Base-by-base conservation (phyloP, 257 asterid species). In the Capsicum rhomboideum region DNA sequence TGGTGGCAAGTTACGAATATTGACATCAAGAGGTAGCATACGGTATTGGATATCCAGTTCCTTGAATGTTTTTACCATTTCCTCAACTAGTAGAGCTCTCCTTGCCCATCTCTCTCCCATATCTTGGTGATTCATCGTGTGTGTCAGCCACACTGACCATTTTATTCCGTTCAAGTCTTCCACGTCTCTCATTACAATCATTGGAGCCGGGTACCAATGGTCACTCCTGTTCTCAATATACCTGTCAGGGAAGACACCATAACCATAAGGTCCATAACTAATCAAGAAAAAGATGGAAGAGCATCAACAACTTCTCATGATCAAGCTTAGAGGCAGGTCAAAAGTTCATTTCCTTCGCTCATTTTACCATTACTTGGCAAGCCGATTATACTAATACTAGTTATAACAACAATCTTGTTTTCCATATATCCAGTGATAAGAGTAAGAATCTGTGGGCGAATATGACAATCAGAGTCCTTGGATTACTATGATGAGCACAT, bases 41-140 rank as follows among this genome's bases (percentile, higher is more conserved):
- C 98, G 93, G 61, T 91, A 95, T 78, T 97, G 96, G 20, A 97
- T 93, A 49, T 93, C 96, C 8, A 97, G 98, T 54, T 93, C 98
- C 85, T 89, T 83, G 84, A 95, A 93, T 34, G 82, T 86, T 81
- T 89, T 92, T 50, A 97, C 86, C 97, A 95, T 92, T 85, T 95
- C 98, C 89, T 91, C 97, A 0, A 97, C 92, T 23, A 97, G 88
- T 72, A 89, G 89, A 21, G 94, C 89, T 85, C 99, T 90, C 66
- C 99, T 88, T 4, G 66, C 56, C 91, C 92, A 96, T 84, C 98
- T 93, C 90, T 96, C 97, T 8, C 97, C 93, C 98, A 96, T 96
- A 83, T 96, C 94, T 82, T 96, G 97, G 82, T 85, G 88, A 85
- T 96, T 96, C 93, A 94, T 94, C 17, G 75, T 92, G 90, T 96